Conservation (phyloP, 306 rosid genomes). For the Biancaea sappan region DNA sequence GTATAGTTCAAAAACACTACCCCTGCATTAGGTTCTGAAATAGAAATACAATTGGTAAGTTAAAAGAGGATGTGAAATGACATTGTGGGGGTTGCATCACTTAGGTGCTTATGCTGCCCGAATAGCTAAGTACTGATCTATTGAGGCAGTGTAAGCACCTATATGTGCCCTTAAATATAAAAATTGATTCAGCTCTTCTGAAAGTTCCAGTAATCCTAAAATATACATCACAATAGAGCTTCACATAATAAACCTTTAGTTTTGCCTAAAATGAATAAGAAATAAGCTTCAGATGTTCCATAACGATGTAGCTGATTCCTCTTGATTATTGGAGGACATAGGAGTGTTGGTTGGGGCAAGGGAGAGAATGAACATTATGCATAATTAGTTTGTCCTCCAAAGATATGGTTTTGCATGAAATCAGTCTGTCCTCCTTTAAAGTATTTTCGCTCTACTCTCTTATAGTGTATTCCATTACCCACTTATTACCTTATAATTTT, state of each 20-base stretch:
- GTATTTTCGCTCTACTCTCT: too few relatives aligned
- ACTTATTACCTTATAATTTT: too few relatives aligned
- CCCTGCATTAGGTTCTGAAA: background rate
- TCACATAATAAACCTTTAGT: background rate
- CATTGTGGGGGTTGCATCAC: background rate
- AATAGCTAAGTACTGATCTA: background rate
- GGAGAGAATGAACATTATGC: too few relatives aligned
- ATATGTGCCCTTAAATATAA: too few relatives aligned
- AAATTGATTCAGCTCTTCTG: too few relatives aligned
- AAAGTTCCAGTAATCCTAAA: background rate
- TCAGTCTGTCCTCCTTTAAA: too few relatives aligned
- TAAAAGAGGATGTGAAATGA: background rate
- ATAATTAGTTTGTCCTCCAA: too few relatives aligned
- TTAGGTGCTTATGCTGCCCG: background rate
- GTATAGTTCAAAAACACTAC: conserved; percentile 14
- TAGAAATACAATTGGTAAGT: background rate
- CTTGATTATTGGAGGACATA: too few relatives aligned
- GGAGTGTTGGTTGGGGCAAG: too few relatives aligned
- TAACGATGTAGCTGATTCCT: too few relatives aligned
- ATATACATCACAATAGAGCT: background rate
- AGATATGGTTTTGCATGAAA: too few relatives aligned
- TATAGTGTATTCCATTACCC: too few relatives aligned
- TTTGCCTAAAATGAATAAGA: background rate
- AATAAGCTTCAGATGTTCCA: background rate
- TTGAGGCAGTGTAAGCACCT: background rate